These are phyloP conservation scores for Wolfiporia cocos DNA, from an alignment of 1,284 basidiomycete genomes.

Conservation along the genomic window DNA sequence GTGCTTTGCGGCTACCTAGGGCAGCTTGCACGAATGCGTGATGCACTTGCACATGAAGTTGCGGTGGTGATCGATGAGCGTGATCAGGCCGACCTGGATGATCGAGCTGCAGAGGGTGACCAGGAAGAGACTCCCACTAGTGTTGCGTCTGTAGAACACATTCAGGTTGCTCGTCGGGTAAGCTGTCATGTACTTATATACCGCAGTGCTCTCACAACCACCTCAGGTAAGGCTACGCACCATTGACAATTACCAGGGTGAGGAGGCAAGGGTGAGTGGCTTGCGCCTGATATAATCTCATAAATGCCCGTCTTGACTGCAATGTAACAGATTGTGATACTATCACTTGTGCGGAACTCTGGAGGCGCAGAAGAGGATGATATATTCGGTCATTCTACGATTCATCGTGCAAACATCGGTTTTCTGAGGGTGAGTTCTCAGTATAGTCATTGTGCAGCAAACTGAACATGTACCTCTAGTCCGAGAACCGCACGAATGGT, in stretches of 20 bases:
- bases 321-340: slow-evolving; percentile 45
- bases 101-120: slow-evolving; percentile 32
- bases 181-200: slow-evolving; percentile 3
- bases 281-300: too few relatives aligned
- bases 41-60: slow-evolving; percentile 47
- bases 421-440: slow-evolving; percentile 50
- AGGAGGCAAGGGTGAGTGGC: slow-evolving; percentile 45
- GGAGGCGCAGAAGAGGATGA: slow-evolving; percentile 32
- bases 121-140: not conserved
- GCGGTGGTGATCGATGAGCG: slow-evolving; percentile 64
- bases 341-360: slow-evolving; percentile 67
- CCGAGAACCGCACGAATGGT: slow-evolving; percentile 52
- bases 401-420: slow-evolving; percentile 45
- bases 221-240: slow-evolving; percentile 65
- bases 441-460: not conserved
- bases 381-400: slow-evolving; percentile 27
- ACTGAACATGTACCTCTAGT: slow-evolving; percentile 27
- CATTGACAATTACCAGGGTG: slow-evolving; percentile 73
- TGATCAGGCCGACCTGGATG: slow-evolving; percentile 52
- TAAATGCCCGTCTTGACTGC: too few relatives aligned
- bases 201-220: too few relatives aligned
- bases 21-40: slow-evolving; percentile 42
- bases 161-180: slow-evolving; percentile 37
- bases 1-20: slow-evolving; percentile 74
- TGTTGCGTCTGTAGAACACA: slow-evolving; percentile 24